Evolutionary conservation across 75 land plant genomes (phyloP).

Genomic region (Adiantum capillusveneris): DNA sequence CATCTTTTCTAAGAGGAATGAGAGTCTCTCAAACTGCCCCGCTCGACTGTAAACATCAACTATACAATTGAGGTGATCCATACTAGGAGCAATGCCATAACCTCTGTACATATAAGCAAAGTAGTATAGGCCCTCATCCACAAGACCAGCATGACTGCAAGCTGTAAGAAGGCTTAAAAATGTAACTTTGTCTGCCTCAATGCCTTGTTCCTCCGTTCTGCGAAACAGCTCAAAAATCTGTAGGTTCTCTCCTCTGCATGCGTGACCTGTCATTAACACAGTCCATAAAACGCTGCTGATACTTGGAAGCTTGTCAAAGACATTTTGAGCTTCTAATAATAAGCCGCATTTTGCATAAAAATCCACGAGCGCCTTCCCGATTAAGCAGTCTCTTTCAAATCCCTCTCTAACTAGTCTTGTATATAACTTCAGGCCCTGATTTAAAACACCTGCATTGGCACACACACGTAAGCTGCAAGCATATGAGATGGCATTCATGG

Average conservation of each 20-base stretch:
- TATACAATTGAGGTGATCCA: conserved; percentile 2
- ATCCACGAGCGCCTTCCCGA: conserved; percentile 20
- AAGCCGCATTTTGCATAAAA: conserved; percentile 23
- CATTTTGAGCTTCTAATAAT: conserved; percentile 19
- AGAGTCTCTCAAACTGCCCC: background rate
- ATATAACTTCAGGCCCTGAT: conserved; percentile 2
- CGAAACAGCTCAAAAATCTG: conserved; percentile 27
- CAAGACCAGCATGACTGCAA: conserved; percentile 9
- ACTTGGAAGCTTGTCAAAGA: conserved; percentile 25
- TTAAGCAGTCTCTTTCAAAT: conserved; percentile 8
- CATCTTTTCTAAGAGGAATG: background rate
- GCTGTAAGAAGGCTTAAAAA: conserved; percentile 37
- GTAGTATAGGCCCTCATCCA: background rate
- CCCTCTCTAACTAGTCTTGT: background rate
- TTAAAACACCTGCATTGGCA: background rate
- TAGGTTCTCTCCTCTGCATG: conserved; percentile 11
- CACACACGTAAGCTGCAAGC: background rate
- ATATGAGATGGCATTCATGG: background rate
- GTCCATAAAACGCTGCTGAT: conserved; percentile 47
- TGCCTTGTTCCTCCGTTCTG: conserved; percentile 20
- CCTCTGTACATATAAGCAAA: conserved; percentile 1
- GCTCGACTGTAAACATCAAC: conserved; percentile 4
- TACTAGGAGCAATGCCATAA: background rate
- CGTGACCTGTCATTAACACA: conserved; percentile 38
- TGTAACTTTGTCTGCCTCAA: conserved; percentile 38